A percentile compares a stretch with the other conserved stretches of the same genome.
Conservation (phyloP, 352 stramenopile genomes). For the Pythium phragmiticola region DNA sequence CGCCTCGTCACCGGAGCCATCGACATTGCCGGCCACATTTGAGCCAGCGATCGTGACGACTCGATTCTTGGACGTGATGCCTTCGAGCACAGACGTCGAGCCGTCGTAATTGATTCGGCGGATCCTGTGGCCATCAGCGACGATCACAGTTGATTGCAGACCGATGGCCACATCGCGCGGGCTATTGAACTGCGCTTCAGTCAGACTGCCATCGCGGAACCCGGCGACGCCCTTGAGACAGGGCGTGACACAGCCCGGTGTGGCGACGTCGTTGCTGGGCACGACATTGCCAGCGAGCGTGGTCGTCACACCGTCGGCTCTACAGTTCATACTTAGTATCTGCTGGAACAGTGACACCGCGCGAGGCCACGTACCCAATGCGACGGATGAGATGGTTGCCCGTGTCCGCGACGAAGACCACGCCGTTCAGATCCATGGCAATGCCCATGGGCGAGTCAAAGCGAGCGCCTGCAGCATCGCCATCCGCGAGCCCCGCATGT, state of each 20-base stretch:
- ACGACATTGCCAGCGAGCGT: constrained; percentile 66
- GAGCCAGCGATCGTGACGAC: constrained; percentile 93
- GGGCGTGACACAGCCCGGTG: constrained; percentile 83
- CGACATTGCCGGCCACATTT: constrained; percentile 55
- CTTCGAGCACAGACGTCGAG: constrained; percentile 56
- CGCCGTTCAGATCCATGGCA: constrained; percentile 63
- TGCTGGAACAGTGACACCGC: too few species aligned
- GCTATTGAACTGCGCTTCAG: constrained; percentile 89
- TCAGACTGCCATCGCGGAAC: constrained; percentile 86
- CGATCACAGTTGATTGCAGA: constrained; percentile 76
- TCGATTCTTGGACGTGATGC: constrained; percentile 56
- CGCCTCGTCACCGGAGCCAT: constrained; percentile 86
- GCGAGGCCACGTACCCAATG: constrained; percentile 51
- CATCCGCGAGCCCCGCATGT: constrained; percentile 90
- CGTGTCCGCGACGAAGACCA: constrained; percentile 94
- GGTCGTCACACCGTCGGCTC: constrained; percentile 47
- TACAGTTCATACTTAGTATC: constrained; percentile 11
- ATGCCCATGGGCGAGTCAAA: constrained; percentile 94
- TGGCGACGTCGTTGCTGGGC: constrained; percentile 57
- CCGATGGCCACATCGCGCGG: constrained; percentile 90
- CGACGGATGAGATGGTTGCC: constrained; percentile 94
- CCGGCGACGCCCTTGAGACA: constrained; percentile 90
- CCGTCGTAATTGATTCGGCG: constrained; percentile 78
- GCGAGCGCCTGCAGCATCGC: constrained; percentile 58
- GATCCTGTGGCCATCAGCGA: constrained; percentile 90